A percentile compares a stretch with the other conserved stretches of the same genome.
Conservation (phyloP, 2,329 filamentous ascomycete genomes). For the Alternaria triticimaculans region DNA sequence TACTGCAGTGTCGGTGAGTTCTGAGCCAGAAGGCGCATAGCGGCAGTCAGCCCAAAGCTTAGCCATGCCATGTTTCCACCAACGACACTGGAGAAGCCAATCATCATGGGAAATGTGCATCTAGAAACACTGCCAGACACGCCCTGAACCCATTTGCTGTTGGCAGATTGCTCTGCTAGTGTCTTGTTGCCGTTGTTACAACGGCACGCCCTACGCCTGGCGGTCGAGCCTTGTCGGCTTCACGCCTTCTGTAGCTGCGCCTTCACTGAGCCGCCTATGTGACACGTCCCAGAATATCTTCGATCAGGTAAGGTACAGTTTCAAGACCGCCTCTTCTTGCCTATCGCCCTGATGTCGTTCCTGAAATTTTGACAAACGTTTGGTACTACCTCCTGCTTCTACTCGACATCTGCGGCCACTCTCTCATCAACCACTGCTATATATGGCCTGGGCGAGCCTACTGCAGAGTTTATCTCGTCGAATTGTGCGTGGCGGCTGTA, state of each 20-base stretch:
- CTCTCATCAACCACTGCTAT: background rate
- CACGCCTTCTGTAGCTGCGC: slow-evolving; percentile 21
- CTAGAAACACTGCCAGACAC: slow-evolving; percentile 9
- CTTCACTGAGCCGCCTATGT: slow-evolving; percentile 18
- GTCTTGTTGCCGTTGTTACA: slow-evolving; percentile 4
- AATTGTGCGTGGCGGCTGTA: background rate
- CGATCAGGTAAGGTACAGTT: background rate
- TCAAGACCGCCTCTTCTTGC: background rate
- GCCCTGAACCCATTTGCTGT: slow-evolving; percentile 1
- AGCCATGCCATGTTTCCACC: slow-evolving; percentile 8
- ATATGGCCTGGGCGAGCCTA: background rate
- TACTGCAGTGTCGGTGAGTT: slow-evolving; percentile 34
- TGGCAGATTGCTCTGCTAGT: slow-evolving; percentile 4
- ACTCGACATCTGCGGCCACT: background rate
- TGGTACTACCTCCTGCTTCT: background rate
- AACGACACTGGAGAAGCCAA: slow-evolving; percentile 7
- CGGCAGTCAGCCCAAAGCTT: slow-evolving; percentile 35
- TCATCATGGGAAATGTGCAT: slow-evolving; percentile 4
- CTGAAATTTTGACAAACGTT: background rate
- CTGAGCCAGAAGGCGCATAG: slow-evolving; percentile 21
- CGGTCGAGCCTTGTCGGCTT: slow-evolving; percentile 20
- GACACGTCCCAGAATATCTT: background rate
- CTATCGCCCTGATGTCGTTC: background rate
- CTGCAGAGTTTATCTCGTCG: background rate
- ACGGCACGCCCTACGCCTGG: slow-evolving; percentile 27